phyloP scores from a whole-genome alignment of 257 asterid species.

The Solanum dulcamara region DNA sequence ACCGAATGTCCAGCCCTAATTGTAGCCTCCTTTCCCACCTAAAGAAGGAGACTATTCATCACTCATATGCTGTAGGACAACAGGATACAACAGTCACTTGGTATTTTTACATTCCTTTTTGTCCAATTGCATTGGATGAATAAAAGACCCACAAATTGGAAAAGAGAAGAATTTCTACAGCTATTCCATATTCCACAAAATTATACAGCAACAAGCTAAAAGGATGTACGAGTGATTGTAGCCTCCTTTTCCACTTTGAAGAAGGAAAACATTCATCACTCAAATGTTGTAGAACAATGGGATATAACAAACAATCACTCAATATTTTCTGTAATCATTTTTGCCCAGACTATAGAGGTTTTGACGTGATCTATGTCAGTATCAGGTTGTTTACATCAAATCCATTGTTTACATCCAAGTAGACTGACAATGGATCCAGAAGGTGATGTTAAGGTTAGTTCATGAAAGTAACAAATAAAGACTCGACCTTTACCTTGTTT shows the following conservation, averaged over 20 bases:
- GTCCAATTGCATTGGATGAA: constrained; percentile 5
- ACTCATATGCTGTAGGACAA: constrained; percentile 13
- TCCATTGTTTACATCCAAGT: constrained; percentile 11
- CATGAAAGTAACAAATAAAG: neutral
- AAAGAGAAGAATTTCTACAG: neutral
- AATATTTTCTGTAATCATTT: neutral
- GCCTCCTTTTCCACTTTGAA: neutral
- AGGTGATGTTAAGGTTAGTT: constrained; percentile 70
- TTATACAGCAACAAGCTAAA: neutral
- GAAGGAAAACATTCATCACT: neutral
- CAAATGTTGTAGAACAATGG: neutral
- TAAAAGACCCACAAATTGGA: neutral
- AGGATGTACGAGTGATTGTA: neutral
- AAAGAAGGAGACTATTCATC: constrained; percentile 26
- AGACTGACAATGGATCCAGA: constrained; percentile 59
- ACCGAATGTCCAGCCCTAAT: too few relatives aligned
- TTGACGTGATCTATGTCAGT: neutral
- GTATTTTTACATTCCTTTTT: constrained; percentile 1
- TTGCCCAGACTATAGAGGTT: neutral
- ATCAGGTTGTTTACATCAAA: too few relatives aligned
- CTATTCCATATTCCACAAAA: neutral
- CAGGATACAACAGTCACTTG: constrained; percentile 9
- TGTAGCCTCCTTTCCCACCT: constrained; percentile 23
- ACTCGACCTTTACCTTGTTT: neutral
- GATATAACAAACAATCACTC: neutral